A percentile compares a stretch with the other conserved stretches of the same genome.
phyloP scores from a whole-genome alignment of 176 grass and related monocot species.

The Eleusine coracana region DNA sequence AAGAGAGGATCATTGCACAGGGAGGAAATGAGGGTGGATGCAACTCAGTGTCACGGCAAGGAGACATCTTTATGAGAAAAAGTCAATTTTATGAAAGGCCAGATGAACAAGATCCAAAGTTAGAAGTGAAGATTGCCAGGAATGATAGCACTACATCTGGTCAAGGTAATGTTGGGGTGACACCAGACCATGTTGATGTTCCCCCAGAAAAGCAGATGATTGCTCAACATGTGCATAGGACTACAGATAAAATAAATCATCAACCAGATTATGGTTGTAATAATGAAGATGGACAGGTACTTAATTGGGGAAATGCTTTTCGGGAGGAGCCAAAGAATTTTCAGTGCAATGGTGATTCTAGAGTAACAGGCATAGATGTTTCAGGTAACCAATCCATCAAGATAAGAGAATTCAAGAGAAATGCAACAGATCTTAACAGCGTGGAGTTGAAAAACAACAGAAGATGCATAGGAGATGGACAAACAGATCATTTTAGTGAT shows the following conservation, averaged over 20 bases:
- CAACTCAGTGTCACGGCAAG: conserved; percentile 6
- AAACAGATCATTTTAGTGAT: conserved; percentile 16
- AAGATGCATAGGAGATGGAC: neutral
- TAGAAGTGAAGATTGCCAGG: neutral
- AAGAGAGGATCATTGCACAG: neutral
- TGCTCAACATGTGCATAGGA: conserved; percentile 15
- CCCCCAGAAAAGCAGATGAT: conserved; percentile 11
- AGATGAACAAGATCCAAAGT: neutral
- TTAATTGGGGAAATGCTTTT: conserved; percentile 14
- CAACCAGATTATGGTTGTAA: neutral
- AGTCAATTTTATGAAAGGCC: neutral
- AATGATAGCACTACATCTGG: conserved; percentile 13
- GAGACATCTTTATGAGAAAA: neutral
- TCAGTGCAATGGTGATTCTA: neutral
- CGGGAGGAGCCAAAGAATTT: conserved; percentile 9
- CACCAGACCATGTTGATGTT: conserved; percentile 6
- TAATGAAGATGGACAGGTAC: neutral
- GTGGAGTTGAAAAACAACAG: conserved; percentile 6
- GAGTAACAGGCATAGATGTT: conserved; percentile 9
- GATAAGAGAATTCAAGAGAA: neutral
- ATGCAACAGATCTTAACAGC: conserved; percentile 4
- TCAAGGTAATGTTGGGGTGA: neutral
- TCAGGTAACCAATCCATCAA: conserved; percentile 28
- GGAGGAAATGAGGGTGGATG: neutral
- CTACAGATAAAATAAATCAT: neutral